Evolutionary conservation across 106 monocot species (phyloP), one percentile per base, ranked within the genome.

Genomic region (Posidonia australis): DNA sequence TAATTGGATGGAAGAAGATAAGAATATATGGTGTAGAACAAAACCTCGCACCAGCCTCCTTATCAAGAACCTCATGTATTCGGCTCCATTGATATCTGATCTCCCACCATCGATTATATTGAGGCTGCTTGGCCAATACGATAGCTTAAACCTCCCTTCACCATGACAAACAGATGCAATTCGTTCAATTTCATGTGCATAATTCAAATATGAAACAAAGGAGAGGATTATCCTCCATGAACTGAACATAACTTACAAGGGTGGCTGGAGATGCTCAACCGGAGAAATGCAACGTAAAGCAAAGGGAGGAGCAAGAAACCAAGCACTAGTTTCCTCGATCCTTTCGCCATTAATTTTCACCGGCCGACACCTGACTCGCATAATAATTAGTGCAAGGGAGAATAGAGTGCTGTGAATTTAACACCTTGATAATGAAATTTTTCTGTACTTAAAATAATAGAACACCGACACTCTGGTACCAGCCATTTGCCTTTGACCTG

Each of bases 111-210:
- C 63, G 12, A 58, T 20, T 14, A 42, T 9, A 21, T 44, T 44
- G 43, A 56, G 42, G 26, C 25, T 74, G 10, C 21, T 29, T 17
- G 77, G 43, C 64, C 65, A 58, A 4, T 9, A 44, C 21, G 58
- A 60, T 7, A 60, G 31, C 30, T 66, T 58, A 18, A 77, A 60
- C 77, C 47, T 77, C 77, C 70, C 77, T 77, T 36, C 28, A 57
- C 5, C 17, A 51, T 30, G 12, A 20, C 24, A 55, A 36, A 22
- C 21, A 64, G 5, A 55, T 31, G 12, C 29, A n/a, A 7, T 1
- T 13, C 21, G n/a, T n/a, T n/a, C n/a, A n/a, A n/a, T n/a, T n/a
- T n/a, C n/a, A n/a, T n/a, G n/a, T n/a, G n/a, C n/a, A n/a, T n/a
- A n/a, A n/a, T n/a, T n/a, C n/a, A n/a, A 13, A 27, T 31, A 49